Evolutionary conservation across 208 protist genomes (phyloP).

Genomic region (Phytomonas serpens): DNA sequence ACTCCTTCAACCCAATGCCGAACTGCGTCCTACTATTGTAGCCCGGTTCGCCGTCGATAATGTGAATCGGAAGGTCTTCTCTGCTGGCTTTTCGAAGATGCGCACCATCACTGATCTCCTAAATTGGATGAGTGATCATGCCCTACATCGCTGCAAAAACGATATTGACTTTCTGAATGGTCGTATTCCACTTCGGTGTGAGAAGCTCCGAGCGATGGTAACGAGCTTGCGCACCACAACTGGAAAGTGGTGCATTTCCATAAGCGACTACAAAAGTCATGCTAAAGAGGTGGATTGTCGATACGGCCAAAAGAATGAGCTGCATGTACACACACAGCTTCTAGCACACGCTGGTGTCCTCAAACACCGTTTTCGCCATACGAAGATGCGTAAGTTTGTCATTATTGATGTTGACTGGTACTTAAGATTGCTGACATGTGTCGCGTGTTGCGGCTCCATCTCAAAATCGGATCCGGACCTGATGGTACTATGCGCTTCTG

Average conservation of each 20-base stretch:
- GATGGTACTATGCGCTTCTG: background rate
- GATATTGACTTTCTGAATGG: constrained; percentile 69
- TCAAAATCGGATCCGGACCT: constrained; percentile 7
- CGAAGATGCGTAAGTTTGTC: constrained; percentile 33
- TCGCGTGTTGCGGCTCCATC: constrained; percentile 22
- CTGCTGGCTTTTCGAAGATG: constrained; percentile 29
- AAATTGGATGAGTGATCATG: constrained; percentile 57
- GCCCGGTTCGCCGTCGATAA: constrained; percentile 70
- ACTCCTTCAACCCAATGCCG: constrained; percentile 45
- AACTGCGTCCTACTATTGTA: constrained; percentile 56
- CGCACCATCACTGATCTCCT: constrained; percentile 55
- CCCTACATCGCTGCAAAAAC: constrained; percentile 33
- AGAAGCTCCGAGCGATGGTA: constrained; percentile 25
- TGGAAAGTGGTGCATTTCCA: constrained; percentile 48
- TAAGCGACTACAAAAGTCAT: constrained; percentile 49
- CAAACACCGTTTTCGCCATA: constrained; percentile 49
- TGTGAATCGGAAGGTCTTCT: constrained; percentile 32
- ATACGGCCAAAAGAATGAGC: constrained; percentile 33
- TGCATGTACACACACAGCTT: constrained; percentile 68
- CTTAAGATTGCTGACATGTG: constrained; percentile 21
- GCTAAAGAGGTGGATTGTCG: constrained; percentile 31
- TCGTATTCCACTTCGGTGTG: constrained; percentile 36
- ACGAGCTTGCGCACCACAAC: constrained; percentile 20
- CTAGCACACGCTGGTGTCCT: constrained; percentile 51
- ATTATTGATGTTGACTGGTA: constrained; percentile 67